Percentiles rank a stretch among this genome's conserved stretches.
Conservation (phyloP, 2,329 filamentous ascomycete genomes). For the Tolypocladium tundrense region DNA sequence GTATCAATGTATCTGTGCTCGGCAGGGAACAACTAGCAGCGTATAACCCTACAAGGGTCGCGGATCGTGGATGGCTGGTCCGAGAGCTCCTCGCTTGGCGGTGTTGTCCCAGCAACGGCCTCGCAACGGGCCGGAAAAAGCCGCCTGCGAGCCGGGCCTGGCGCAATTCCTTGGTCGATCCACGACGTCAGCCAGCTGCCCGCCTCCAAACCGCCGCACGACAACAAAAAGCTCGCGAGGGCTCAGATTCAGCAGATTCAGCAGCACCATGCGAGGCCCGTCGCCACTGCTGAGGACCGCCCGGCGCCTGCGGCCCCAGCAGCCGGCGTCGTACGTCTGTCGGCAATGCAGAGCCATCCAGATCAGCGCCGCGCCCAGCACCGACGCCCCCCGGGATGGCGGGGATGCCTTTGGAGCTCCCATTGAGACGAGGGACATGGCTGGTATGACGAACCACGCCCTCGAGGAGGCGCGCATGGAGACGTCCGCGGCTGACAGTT, state of each 20-base stretch:
- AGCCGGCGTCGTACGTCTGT: slow-evolving; percentile 30
- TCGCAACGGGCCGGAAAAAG: slow-evolving; percentile 17
- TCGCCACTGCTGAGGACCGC: slow-evolving; percentile 26
- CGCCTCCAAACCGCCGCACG: not conserved
- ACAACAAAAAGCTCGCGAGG: not conserved
- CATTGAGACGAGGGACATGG: slow-evolving; percentile 34
- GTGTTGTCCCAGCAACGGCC: not conserved
- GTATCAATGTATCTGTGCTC: not conserved
- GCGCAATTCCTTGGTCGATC: not conserved
- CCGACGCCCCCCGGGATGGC: slow-evolving; percentile 37
- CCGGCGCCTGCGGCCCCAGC: slow-evolving; percentile 17
- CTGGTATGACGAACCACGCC: slow-evolving; percentile 28
- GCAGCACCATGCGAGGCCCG: slow-evolving; percentile 30
- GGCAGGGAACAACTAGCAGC: not conserved
- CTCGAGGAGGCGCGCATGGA: not conserved
- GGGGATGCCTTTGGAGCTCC: slow-evolving; percentile 47
- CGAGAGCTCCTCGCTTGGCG: not conserved
- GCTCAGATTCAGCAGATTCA: not conserved
- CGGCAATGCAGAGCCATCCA: slow-evolving; percentile 50
- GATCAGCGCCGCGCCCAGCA: slow-evolving; percentile 51
- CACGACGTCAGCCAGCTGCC: not conserved
- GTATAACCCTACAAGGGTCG: not conserved
- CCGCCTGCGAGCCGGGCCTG: slow-evolving; percentile 8
- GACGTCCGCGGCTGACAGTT: not conserved
- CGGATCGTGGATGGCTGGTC: not conserved